A percentile compares a stretch with the other conserved stretches of the same genome.
phyloP scores from a whole-genome alignment of 2,329 filamentous ascomycete genomes.

The Colletotrichum sp. region DNA sequence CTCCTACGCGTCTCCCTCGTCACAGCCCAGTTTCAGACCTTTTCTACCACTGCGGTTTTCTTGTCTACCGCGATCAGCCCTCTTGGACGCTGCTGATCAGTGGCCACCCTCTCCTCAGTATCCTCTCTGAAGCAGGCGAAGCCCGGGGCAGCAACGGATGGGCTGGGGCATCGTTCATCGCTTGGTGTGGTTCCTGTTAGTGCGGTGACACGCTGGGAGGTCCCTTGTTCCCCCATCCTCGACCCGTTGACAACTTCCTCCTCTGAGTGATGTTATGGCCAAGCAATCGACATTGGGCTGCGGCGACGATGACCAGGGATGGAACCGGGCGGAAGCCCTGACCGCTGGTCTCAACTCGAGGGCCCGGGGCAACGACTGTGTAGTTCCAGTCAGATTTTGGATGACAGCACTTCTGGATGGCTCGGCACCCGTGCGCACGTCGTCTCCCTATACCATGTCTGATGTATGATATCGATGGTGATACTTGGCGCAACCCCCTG shows the following conservation, averaged over 20 bases:
- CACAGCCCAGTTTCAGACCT: constrained; percentile 20
- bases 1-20: constrained; percentile 15
- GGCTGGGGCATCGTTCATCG: not conserved
- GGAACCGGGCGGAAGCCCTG: constrained; percentile 13
- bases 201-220: constrained; percentile 7
- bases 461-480: constrained; percentile 17
- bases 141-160: not conserved
- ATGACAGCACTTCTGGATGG: constrained; percentile 4
- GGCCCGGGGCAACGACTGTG: not conserved
- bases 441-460: not conserved
- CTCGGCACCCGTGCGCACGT: not conserved
- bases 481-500: constrained; percentile 5
- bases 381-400: constrained; percentile 9
- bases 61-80: constrained; percentile 4
- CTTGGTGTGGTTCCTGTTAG: constrained; percentile 8
- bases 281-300: not conserved
- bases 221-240: not conserved
- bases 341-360: constrained; percentile 10
- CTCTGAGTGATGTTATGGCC: not conserved
- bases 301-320: constrained; percentile 1
- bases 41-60: not conserved
- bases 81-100: not conserved
- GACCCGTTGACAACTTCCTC: not conserved
- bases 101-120: not conserved
- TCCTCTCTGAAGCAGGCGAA: not conserved